Evolutionary conservation across 257 asterid genomes (phyloP).

Genomic region (Oldenlandia corymbosa): DNA sequence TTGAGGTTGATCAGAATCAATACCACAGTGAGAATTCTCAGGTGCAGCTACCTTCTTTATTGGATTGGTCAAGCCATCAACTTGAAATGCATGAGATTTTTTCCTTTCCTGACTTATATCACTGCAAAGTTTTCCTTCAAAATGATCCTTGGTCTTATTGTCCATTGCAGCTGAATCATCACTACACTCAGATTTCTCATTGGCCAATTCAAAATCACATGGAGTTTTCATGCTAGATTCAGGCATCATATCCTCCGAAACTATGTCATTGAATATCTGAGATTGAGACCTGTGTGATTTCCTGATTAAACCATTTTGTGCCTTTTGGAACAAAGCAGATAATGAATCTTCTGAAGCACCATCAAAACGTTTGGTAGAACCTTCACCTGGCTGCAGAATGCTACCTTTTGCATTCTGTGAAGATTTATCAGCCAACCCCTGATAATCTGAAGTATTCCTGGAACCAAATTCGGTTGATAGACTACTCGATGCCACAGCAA

Average conservation of each 20-base stretch:
- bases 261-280: slow-evolving; percentile 31
- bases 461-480: slow-evolving; percentile 20
- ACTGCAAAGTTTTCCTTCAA: slow-evolving; percentile 14
- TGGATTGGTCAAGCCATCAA: slow-evolving; percentile 17
- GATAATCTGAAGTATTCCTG: slow-evolving; percentile 23
- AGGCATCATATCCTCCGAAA: slow-evolving; percentile 25
- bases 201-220: slow-evolving; percentile 24
- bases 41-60: slow-evolving; percentile 20
- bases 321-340: slow-evolving; percentile 50
- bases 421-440: slow-evolving; percentile 20
- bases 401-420: slow-evolving; percentile 29
- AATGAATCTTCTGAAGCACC: slow-evolving; percentile 62
- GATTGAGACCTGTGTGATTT: slow-evolving; percentile 41
- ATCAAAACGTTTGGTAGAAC: slow-evolving; percentile 18
- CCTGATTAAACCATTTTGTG: slow-evolving; percentile 46
- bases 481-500: slow-evolving; percentile 24
- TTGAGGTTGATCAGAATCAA: slow-evolving; percentile 26
- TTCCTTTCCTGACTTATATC: slow-evolving; percentile 26
- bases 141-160: slow-evolving; percentile 20
- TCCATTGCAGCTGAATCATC: slow-evolving; percentile 20
- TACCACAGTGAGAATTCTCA: slow-evolving; percentile 22
- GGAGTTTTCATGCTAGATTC: slow-evolving; percentile 19
- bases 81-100: slow-evolving; percentile 18
- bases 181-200: slow-evolving; percentile 24
- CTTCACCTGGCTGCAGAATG: slow-evolving; percentile 21